Base-by-base conservation (phyloP, 768 basidiomycete species). In the Nevesoporus exiguus region DNA sequence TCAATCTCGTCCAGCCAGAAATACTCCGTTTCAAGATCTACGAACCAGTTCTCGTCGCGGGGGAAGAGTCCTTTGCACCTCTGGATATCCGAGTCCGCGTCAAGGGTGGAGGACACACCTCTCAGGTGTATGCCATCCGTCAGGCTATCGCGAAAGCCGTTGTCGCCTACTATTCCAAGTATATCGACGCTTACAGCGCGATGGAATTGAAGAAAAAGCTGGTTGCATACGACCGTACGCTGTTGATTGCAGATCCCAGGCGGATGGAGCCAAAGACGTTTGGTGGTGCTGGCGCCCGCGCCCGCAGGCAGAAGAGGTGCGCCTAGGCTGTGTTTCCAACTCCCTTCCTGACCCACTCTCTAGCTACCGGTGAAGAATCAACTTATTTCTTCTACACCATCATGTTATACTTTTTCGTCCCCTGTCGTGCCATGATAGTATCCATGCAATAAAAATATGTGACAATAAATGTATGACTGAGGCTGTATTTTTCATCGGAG, bases 201-300 rank as follows among this genome's bases (percentile, higher is more conserved):
- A 84, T 99, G 76, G 95, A 96, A 77, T 73, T 99, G 76, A 98
- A 97, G 86, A 98, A 98, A 83, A 92, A 90, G 73, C 77, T 98
- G 63, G 90, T 97, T 58, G 86, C 92, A 15, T 98, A 98, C 74
- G 97, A 99, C 80, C 81, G 90, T 62, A 85, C 90, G 47, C 77
- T 96, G 57, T 74, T 95, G 66, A 94, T 95, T 61, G 90, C 93
- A 52, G 93, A 96, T 72, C 93, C 93, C 61, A 86, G 97, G 77
- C 88, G 96, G 79, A 91, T 90, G 88, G 96, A 98, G 74, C 96
- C 96, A 66, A 98, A 98, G 86, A 97, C 96, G 78, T 98, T 98
- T 73, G 96, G 95, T 83, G 95, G 95, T 80, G 82, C 80, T 73
- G 95, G 95, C 86, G 95, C 95, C 62, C 92, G 95, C 83, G 93